These are phyloP conservation scores for Lachnellula hyalina DNA, from an alignment of 2,329 filamentous ascomycete species.

Conservation along the genomic window DNA sequence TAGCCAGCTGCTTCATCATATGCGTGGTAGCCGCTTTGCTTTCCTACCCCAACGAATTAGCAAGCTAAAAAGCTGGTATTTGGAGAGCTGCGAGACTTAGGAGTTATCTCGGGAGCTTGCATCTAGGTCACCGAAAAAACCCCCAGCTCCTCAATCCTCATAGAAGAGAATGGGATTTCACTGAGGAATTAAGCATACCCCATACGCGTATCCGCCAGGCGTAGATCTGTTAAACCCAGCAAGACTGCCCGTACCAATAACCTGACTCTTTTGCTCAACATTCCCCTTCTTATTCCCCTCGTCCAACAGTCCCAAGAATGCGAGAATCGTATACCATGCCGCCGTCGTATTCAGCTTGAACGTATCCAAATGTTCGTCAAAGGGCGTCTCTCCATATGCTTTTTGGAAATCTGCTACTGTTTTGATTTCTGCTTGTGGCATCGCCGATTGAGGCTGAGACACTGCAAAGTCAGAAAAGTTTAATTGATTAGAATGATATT, in stretches of 20 bases:
- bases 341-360: conserved; percentile 59
- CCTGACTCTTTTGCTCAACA: conserved; percentile 48
- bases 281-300: conserved; percentile 53
- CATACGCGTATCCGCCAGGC: conserved; percentile 55
- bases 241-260: conserved; percentile 68
- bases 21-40: conserved; percentile 70
- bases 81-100: conserved; percentile 37
- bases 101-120: conserved; percentile 52
- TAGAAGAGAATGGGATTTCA: no score
- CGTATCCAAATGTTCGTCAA: conserved; percentile 27
- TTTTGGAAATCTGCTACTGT: conserved; percentile 31
- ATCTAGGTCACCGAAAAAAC: no score
- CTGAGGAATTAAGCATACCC: conserved; percentile 23
- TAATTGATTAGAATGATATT: background rate
- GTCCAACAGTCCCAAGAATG: conserved; percentile 61
- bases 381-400: conserved; percentile 13
- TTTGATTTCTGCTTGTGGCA: background rate
- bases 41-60: conserved; percentile 29
- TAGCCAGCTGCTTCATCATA: conserved; percentile 62
- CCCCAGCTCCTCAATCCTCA: no score
- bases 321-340: conserved; percentile 62
- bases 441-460: background rate
- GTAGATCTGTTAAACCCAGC: conserved; percentile 46
- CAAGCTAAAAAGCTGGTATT: no score
- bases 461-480: no score